These are phyloP conservation scores for Jacaranda copaia DNA, from an alignment of 257 asterid genomes.

Conservation along the genomic window DNA sequence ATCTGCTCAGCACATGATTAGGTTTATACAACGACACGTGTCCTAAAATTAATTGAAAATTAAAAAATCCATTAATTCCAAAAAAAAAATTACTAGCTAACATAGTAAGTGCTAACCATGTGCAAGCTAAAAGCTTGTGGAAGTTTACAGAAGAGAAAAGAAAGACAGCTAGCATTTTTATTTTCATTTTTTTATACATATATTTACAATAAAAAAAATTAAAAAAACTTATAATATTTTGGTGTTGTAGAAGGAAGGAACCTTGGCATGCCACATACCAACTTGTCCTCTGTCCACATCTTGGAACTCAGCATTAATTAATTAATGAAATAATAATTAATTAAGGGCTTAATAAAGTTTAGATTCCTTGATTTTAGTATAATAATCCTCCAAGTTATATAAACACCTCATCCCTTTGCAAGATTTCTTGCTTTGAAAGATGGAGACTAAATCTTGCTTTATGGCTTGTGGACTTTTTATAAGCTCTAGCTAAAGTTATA, in stretches of 20 bases:
- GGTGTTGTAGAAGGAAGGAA: slow-evolving; percentile 28
- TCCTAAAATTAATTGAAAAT: too few species aligned
- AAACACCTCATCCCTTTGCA: slow-evolving; percentile 22
- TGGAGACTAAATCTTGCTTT: slow-evolving; percentile 25
- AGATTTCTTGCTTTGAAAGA: slow-evolving; percentile 14
- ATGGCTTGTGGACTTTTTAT: slow-evolving; percentile 17
- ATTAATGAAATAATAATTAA: slow-evolving; percentile 26
- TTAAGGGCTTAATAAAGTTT: slow-evolving; percentile 17
- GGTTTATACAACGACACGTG: slow-evolving; percentile 22
- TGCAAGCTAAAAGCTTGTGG: slow-evolving; percentile 41
- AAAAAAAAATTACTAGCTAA: neutral
- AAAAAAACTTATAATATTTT: neutral
- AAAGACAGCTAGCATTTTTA: slow-evolving; percentile 40
- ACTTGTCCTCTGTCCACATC: slow-evolving; percentile 24
- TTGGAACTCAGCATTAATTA: slow-evolving; percentile 24
- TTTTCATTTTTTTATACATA: neutral
- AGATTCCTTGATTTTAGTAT: slow-evolving; percentile 35
- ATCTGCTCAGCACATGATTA: slow-evolving; percentile 10
- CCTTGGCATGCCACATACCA: slow-evolving; percentile 31
- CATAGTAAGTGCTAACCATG: slow-evolving; percentile 50
- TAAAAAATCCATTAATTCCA: neutral
- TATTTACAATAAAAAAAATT: neutral
- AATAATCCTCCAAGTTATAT: neutral
- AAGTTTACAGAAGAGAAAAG: slow-evolving; percentile 35
- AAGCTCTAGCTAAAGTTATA: slow-evolving; percentile 38